phyloP scores from a whole-genome alignment of 306 rosid genomes.

The Trifolium pratense region DNA sequence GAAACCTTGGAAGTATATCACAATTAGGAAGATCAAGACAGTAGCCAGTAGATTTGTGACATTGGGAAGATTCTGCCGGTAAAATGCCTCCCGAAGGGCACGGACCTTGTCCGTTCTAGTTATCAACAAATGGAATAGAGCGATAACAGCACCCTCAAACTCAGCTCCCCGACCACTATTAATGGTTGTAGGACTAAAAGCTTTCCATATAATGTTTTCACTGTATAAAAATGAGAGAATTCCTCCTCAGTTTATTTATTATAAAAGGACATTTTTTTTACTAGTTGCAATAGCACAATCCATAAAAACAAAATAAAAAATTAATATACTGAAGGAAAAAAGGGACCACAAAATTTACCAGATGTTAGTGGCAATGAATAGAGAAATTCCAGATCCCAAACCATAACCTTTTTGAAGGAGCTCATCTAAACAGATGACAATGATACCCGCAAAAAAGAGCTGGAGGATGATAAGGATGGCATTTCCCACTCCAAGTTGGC shows the following conservation, averaged over 20 bases:
- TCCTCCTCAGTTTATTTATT: neutral
- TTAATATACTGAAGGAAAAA: too few relatives aligned
- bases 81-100: conserved; percentile 90
- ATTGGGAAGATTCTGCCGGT: conserved; percentile 94
- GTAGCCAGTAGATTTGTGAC: conserved; percentile 94
- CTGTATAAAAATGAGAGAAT: conserved; percentile 48
- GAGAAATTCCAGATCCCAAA: conserved; percentile 96
- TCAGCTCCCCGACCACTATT: conserved; percentile 98
- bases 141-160: conserved; percentile 95
- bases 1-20: conserved; percentile 96
- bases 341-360: conserved; percentile 57
- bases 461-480: conserved; percentile 89
- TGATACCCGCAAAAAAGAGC: conserved; percentile 93
- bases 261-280: too few relatives aligned
- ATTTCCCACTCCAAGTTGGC: conserved; percentile 97
- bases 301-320: too few relatives aligned
- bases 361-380: conserved; percentile 94
- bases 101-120: conserved; percentile 88
- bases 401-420: conserved; percentile 99
- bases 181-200: conserved; percentile 94
- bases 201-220: conserved; percentile 94
- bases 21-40: conserved; percentile 82
- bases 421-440: conserved; percentile 93
- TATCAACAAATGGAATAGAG: conserved; percentile 86
- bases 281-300: neutral